These are phyloP conservation scores for Dentipellis sp. DNA, from an alignment of 768 basidiomycete species.

Conservation along the genomic window DNA sequence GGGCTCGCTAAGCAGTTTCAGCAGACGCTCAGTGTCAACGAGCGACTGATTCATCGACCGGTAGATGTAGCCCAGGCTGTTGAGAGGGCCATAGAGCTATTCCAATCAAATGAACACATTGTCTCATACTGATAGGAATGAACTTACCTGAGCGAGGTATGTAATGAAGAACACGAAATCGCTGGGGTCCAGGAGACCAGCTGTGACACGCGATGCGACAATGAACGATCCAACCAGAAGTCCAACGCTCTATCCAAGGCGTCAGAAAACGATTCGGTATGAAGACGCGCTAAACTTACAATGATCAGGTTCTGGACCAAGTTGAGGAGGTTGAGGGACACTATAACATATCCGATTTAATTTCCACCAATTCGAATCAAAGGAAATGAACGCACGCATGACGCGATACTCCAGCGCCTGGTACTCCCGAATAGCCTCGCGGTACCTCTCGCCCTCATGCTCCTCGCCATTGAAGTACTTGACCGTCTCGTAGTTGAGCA, in stretches of 20 bases:
- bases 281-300: constrained; percentile 27
- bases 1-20: constrained; percentile 73
- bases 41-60: constrained; percentile 67
- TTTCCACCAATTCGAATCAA: neutral
- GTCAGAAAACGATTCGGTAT: neutral
- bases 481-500: constrained; percentile 78
- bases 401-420: constrained; percentile 69
- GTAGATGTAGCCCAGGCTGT: constrained; percentile 72
- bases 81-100: constrained; percentile 65
- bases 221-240: constrained; percentile 77
- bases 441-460: constrained; percentile 66
- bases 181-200: constrained; percentile 39
- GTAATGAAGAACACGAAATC: constrained; percentile 76
- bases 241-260: constrained; percentile 48
- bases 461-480: constrained; percentile 87
- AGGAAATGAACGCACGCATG: constrained; percentile 38
- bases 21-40: constrained; percentile 77
- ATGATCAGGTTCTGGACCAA: constrained; percentile 78
- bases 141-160: constrained; percentile 64
- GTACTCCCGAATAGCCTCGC: constrained; percentile 62
- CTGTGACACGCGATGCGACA: constrained; percentile 60
- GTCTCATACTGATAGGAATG: neutral
- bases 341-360: constrained; percentile 22
- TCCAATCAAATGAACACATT: neutral
- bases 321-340: constrained; percentile 66